Percentiles rank a stretch among this genome's conserved stretches.
Conservation (phyloP, 257 asterid genomes). For the Craterostigma plantagineum region DNA sequence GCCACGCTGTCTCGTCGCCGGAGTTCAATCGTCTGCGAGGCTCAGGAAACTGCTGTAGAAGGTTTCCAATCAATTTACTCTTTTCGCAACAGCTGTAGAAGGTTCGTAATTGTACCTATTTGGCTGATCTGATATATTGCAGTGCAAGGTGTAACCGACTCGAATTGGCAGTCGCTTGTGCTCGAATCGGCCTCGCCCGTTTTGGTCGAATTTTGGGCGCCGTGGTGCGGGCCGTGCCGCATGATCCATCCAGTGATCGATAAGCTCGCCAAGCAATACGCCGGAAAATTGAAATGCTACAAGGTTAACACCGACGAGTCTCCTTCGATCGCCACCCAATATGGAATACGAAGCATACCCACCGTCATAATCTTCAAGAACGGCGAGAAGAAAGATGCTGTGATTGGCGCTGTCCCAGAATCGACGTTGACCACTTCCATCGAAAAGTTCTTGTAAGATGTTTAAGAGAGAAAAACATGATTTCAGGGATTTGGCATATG, state of each 20-base stretch:
- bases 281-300: too few relatives aligned
- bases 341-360: too few relatives aligned
- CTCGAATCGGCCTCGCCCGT: slow-evolving; percentile 43
- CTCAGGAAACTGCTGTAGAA: slow-evolving; percentile 44
- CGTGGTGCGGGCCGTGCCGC: slow-evolving; percentile 8
- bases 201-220: slow-evolving; percentile 93
- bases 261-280: too few relatives aligned
- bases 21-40: slow-evolving; percentile 52
- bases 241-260: too few relatives aligned
- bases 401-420: slow-evolving; percentile 86
- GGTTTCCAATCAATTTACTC: slow-evolving; percentile 25
- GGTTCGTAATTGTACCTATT: too few relatives aligned
- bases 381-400: slow-evolving; percentile 85
- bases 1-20: slow-evolving; percentile 24
- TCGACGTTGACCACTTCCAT: slow-evolving; percentile 47
- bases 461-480: neutral
- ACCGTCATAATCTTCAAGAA: slow-evolving; percentile 36
- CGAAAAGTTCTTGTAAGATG: slow-evolving; percentile 57
- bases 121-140: slow-evolving; percentile 16
- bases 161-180: slow-evolving; percentile 44
- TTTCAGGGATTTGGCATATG: too few relatives aligned
- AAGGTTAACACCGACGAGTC: too few relatives aligned
- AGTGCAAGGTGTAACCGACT: slow-evolving; percentile 45
- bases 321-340: too few relatives aligned
- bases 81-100: too few relatives aligned